phyloP scores from a whole-genome alignment of 257 asterid genomes.

The Solanum ahanhuiri region DNA sequence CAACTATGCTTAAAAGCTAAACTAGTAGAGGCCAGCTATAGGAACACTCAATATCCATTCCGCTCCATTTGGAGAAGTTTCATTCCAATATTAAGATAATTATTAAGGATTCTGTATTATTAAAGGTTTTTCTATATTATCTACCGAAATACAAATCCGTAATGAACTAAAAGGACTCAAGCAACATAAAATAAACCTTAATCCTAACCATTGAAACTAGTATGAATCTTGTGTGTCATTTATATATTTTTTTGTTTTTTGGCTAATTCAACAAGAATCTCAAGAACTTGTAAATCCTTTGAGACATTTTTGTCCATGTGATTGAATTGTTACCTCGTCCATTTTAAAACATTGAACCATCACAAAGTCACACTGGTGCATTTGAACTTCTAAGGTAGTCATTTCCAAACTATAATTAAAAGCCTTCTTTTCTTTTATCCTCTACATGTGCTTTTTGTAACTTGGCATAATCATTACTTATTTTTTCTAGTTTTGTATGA shows the following conservation, averaged over 20 bases:
- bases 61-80: neutral
- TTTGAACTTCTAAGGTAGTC: neutral
- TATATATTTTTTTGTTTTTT: neutral
- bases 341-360: neutral
- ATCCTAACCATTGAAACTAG: neutral
- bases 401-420: neutral
- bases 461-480: neutral
- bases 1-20: neutral
- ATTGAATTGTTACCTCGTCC: neutral
- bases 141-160: neutral
- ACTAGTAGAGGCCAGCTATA: neutral
- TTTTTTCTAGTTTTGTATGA: neutral
- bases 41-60: neutral
- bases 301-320: neutral
- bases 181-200: neutral
- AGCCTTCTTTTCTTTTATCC: neutral
- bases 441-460: neutral
- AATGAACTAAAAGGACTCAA: neutral
- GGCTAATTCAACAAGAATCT: neutral
- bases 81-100: neutral
- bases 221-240: neutral
- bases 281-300: neutral
- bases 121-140: neutral
- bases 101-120: neutral
- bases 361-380: neutral